Base-by-base conservation (phyloP, 805 yeast genomes). In the Candida endomychidarum region DNA sequence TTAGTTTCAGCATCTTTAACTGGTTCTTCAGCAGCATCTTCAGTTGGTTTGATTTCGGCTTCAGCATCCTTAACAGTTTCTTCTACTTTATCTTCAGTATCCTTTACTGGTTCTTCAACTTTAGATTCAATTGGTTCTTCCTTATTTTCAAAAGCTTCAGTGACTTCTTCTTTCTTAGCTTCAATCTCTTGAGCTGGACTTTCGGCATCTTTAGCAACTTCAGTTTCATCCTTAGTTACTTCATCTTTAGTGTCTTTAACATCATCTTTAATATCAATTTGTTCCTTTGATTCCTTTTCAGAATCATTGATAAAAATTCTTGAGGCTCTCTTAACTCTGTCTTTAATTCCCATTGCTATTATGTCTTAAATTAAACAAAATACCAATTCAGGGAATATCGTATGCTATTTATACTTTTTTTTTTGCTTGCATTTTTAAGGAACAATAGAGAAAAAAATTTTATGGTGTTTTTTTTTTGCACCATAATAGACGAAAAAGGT, bases 261-360 rank as follows among this genome's bases (percentile, higher is more conserved):
- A 25, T 42, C 40, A 12, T 41, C 37, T 11, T 29, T 36, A 12
- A 26, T 28, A 17, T n/a, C 43, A 18, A 12, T 21, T 24, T 28
- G 36, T 11, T 31, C 29, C n/a, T 20, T 23, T 6, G 16, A 18
- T 21, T 43, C 47, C 41, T 60, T 60, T 48, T 59, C 57, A 8
- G 54, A 49, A 32, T 62, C 63, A 25, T 51, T 49, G 31, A 49
- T 41, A 49, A 64, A 64, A 41, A 61, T 57, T 53, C 55, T 62
- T 25, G 69, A 63, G 17, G 63, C 64, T 59, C 70, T 63, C 56
- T 58, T 63, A 39, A 63, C 61, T 52, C 48, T 64, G 45, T 63
- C 66, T 48, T 62, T 62, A 42, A 64, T 58, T 48, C 66, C 65
- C 70, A 64, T 64, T 42, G n/a, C n/a, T n/a, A n/a, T n/a, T n/a